A percentile compares a stretch with the other conserved stretches of the same genome.
Conservation (phyloP, 208 protist species). For the Trichomonas tenax region DNA sequence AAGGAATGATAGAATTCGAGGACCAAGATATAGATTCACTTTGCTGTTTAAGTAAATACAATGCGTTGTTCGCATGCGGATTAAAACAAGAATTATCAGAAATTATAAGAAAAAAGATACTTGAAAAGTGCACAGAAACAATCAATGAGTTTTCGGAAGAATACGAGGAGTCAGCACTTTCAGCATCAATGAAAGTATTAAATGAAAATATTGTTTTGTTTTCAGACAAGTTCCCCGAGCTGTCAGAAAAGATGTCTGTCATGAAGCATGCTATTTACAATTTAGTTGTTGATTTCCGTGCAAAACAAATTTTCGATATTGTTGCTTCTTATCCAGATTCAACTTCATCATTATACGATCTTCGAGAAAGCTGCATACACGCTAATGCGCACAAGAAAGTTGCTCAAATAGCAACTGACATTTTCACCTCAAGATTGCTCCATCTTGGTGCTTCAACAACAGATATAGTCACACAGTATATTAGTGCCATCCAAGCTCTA, state of each 20-base stretch:
- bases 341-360: neutral
- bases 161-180: neutral
- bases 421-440: neutral
- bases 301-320: constrained; percentile 10
- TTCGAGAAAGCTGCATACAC: neutral
- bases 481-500: constrained; percentile 4
- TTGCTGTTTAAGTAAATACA: neutral
- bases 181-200: neutral
- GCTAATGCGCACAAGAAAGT: neutral
- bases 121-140: neutral
- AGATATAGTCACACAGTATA: constrained; percentile 14
- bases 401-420: neutral
- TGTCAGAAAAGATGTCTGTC: neutral
- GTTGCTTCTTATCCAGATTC: constrained; percentile 10
- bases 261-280: neutral
- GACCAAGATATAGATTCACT: neutral
- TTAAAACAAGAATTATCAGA: neutral
- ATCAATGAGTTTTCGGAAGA: neutral
- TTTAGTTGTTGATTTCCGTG: neutral
- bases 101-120: neutral
- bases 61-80: neutral
- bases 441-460: constrained; percentile 4
- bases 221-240: neutral
- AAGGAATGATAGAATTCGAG: neutral
- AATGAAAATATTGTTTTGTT: neutral